Conservation (phyloP, 2,329 filamentous ascomycete genomes). For the Fusarium praegraminearum region DNA sequence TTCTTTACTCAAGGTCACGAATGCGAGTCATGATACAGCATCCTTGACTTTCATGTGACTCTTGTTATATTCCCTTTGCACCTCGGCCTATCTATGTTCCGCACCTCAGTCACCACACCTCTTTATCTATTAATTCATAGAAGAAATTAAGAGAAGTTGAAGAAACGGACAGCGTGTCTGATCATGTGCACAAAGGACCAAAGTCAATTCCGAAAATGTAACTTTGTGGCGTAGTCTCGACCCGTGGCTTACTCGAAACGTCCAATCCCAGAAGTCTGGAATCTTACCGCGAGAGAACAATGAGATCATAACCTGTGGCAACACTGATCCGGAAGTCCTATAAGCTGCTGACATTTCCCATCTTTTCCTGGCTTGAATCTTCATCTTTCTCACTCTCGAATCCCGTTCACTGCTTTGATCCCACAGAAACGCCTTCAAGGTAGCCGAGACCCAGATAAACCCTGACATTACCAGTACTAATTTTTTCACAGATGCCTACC, state of each 20-base stretch:
- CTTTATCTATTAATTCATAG: not conserved
- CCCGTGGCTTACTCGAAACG: not conserved
- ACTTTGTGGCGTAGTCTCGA: constrained; percentile 3
- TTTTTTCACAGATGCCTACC: not conserved
- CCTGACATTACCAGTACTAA: not conserved
- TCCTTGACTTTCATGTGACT: too few species aligned
- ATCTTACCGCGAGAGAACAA: not conserved
- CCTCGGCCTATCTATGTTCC: not conserved
- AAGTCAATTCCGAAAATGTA: not conserved
- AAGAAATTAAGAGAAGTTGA: not conserved
- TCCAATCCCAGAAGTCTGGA: not conserved
- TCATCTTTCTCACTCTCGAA: not conserved
- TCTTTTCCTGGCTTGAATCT: too few species aligned
- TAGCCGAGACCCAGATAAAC: not conserved
- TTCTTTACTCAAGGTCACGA: not conserved
- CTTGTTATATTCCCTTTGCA: not conserved
- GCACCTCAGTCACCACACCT: rapidly evolving
- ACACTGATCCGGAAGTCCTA: not conserved
- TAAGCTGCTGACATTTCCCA: not conserved
- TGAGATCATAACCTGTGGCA: constrained; percentile 1
- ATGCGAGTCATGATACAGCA: too few species aligned
- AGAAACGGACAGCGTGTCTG: not conserved
- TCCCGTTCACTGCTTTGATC: rapidly evolving
- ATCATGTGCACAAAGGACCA: not conserved
- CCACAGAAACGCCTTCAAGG: not conserved